These are phyloP conservation scores for Fistulinella prunicolor DNA, from an alignment of 768 basidiomycete species.

Conservation along the genomic window DNA sequence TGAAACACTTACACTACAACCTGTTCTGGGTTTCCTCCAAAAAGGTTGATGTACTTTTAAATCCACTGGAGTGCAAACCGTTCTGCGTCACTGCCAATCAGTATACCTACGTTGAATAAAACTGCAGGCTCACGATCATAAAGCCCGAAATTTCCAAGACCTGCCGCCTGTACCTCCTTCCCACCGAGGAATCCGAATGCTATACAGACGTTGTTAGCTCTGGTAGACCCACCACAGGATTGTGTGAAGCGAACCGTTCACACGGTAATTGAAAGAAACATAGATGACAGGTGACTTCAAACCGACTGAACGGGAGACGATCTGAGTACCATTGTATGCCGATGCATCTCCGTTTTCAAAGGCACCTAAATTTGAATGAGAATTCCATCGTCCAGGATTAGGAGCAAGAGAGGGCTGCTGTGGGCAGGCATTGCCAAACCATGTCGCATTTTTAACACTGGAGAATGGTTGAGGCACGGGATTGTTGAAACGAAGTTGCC, in stretches of 20 bases:
- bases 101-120: background rate
- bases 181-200: slow-evolving; percentile 32
- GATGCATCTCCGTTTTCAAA: slow-evolving; percentile 16
- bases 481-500: slow-evolving; percentile 17
- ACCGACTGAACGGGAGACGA: slow-evolving; percentile 19
- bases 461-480: slow-evolving; percentile 19
- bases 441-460: slow-evolving; percentile 34
- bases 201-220: background rate
- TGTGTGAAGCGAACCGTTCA: slow-evolving; percentile 16
- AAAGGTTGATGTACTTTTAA: slow-evolving; percentile 38
- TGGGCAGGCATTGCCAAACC: slow-evolving; percentile 39
- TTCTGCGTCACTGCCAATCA: slow-evolving; percentile 18
- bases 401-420: slow-evolving; percentile 28
- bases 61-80: slow-evolving; percentile 41
- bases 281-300: slow-evolving; percentile 19
- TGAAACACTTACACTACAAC: slow-evolving; percentile 23
- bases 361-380: slow-evolving; percentile 7
- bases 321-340: slow-evolving; percentile 15
- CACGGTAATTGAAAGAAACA: slow-evolving; percentile 21
- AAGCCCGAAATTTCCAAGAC: slow-evolving; percentile 37
- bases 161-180: slow-evolving; percentile 25
- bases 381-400: background rate
- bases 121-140: slow-evolving; percentile 28
- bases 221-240: background rate
- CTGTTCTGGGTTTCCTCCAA: slow-evolving; percentile 39